Base-by-base conservation (phyloP, 257 asterid genomes). In the Plantago ovata region DNA sequence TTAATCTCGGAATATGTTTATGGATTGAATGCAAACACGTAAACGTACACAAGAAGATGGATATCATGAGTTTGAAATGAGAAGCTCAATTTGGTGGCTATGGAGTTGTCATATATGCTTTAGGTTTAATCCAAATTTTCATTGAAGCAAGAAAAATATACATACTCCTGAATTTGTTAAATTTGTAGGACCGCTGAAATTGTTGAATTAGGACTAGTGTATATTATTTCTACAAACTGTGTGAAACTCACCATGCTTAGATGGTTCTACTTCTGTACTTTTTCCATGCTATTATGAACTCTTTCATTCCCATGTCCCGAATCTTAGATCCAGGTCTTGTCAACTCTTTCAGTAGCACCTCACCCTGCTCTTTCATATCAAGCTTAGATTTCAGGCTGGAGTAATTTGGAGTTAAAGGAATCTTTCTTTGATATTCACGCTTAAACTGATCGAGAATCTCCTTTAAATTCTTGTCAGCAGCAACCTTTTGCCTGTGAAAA, bases 401-500 rank as follows among this genome's bases (percentile, higher is more conserved):
- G 75, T 80, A 84, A 63, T 84, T 83, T 21, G 95, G 86, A 77
- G 93, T 84, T 40, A 73, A 51, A 24, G 86, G 80, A 42, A 92
- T 80, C 6, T 63, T 83, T 61, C 68, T 69, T 39, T 53, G 53
- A 61, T 85, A 92, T 66, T 88, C 95, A 10, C 61, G 64, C 59
- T 48, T 69, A 58, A 92, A 63, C 64, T 80, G 74, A 42, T 82
- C 89, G 43, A 84, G 67, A 73, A 82, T 84, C 72, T 78, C 91
- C 76, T 70, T 70, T 50, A 84, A 36, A 43, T 66, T n/a, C n/a
- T n/a, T n/a, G n/a, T n/a, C n/a, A n/a, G n/a, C n/a, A n/a, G n/a
- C n/a, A n/a, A n/a, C n/a, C n/a, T n/a, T n/a, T n/a, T n/a, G n/a
- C n/a, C n/a, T n/a, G n/a, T n/a, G n/a, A n/a, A n/a, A n/a, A n/a